These are phyloP conservation scores for Francoa sonchifolia DNA, from an alignment of 441 rosid species.

Conservation along the genomic window DNA sequence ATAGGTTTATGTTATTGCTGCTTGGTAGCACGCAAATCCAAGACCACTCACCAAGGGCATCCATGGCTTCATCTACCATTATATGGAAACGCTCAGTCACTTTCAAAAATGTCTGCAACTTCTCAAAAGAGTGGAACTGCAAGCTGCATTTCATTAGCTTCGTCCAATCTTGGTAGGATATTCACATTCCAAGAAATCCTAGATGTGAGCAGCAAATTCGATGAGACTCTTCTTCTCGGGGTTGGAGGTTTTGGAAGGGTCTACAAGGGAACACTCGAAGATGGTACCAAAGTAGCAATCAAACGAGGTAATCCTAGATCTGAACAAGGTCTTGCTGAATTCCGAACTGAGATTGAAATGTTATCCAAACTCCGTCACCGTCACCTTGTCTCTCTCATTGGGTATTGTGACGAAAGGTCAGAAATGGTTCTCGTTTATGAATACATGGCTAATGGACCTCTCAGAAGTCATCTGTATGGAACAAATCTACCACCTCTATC, in stretches of 20 bases:
- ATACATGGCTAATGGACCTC: conserved; percentile 14
- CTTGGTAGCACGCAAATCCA: too few species aligned
- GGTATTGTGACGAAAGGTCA: conserved; percentile 14
- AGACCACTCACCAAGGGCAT: too few species aligned
- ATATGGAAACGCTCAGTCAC: too few species aligned
- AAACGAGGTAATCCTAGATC: conserved; percentile 17
- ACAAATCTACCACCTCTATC: conserved; percentile 6
- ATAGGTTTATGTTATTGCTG: too few species aligned
- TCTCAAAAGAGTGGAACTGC: conserved; percentile 12
- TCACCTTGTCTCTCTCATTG: conserved; percentile 16
- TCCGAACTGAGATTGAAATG: conserved; percentile 19
- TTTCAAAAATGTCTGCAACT: too few species aligned
- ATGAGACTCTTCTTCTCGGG: conserved; percentile 11
- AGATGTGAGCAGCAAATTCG: conserved; percentile 17
- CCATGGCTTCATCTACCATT: too few species aligned
- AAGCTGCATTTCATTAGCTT: conserved; percentile 16
- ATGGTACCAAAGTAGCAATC: conserved; percentile 12
- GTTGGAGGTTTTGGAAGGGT: conserved; percentile 18
- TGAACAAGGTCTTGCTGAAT: conserved; percentile 15
- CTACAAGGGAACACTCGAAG: conserved; percentile 11
- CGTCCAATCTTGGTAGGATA: conserved; percentile 11
- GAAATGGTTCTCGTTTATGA: conserved; percentile 20
- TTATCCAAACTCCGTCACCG: conserved; percentile 13
- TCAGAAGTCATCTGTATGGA: conserved; percentile 12
- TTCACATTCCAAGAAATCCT: conserved; percentile 14